Base-by-base conservation (phyloP, 768 basidiomycete species). In the Clathrus columnatus region DNA sequence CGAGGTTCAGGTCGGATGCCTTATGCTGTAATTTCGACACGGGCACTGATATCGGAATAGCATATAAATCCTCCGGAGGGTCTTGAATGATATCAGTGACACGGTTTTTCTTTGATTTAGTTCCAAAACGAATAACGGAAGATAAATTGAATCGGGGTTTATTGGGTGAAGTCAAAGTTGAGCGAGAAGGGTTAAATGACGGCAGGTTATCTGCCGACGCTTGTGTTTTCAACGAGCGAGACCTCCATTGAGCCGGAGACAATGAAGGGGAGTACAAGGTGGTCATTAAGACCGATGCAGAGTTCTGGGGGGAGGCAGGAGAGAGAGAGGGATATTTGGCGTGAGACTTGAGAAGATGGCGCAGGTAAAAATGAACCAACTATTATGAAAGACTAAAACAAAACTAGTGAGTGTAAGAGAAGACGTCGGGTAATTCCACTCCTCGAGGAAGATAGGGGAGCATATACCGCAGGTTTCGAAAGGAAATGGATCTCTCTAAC, bases 91-190 rank as follows among this genome's bases (percentile, higher is more conserved):
- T 30, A 23, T 47, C 28, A 2, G 20, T 20, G 18, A 18, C 46
- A 8, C 48, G 54, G 17, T 55, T 44, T 46, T 48, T 55, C 44
- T 32, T 46, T 3, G 54, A 48, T 20, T 26, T 47, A 2, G 44
- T 47, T 16, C 45, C 45, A 29, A 55, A 55, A 47, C 46, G 51
- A 24, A 55, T 47, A 27, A 55, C 45, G 29, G 54, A 26, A 11
- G 54, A 18, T n/a, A 55, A 23, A 18, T 55, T 55, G 46, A 55
- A 55, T n/a, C 54, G 21, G 36, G 51, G 44, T 18, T 30, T 20
- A 8, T 32, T 50, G 24, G 49, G 18, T 3, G 49, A 11, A 4
- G 24, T 2, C 6, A 30, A 7, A 10, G 17, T 26, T 18, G 30
- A 50, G 2, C 24, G 18, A 30, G 49, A 24, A 10, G 24, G 49